Evolutionary conservation across 164 flowering plant species (phyloP).

Genomic region (Magnolia sinica): DNA sequence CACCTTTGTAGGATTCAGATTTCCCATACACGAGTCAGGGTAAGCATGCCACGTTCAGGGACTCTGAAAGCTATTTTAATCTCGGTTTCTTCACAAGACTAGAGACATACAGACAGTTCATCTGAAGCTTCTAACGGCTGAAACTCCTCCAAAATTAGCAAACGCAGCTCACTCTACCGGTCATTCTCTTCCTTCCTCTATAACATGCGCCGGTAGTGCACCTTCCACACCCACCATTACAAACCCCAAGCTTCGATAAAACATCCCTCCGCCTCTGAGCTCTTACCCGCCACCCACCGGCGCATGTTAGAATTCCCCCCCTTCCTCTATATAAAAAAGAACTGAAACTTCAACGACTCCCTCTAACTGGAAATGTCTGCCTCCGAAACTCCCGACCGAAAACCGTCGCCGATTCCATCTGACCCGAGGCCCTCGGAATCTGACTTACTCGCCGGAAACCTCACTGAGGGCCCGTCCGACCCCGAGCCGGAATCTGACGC

Average conservation of each 20-base stretch:
- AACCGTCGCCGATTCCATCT: background rate
- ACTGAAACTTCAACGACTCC: background rate
- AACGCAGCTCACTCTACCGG: background rate
- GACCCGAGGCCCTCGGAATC: background rate
- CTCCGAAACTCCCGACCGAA: background rate
- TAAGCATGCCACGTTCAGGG: no score
- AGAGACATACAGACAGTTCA: no score
- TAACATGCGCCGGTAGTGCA: background rate
- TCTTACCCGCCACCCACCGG: background rate
- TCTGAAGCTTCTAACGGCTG: no score
- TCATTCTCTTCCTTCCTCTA: background rate
- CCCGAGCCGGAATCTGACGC: background rate
- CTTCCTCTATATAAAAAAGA: background rate
- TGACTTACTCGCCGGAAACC: background rate
- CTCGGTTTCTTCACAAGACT: no score
- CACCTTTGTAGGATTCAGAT: no score
- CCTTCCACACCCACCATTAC: background rate
- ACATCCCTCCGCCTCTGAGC: background rate
- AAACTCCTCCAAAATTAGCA: background rate
- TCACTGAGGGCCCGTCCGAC: background rate
- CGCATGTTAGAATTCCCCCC: background rate
- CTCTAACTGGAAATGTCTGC: background rate
- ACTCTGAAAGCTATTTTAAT: no score
- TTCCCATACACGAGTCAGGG: no score
- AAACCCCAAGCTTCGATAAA: background rate